Evolutionary conservation across 345 rosid genomes (phyloP).

Genomic region (Combretum micranthum): DNA sequence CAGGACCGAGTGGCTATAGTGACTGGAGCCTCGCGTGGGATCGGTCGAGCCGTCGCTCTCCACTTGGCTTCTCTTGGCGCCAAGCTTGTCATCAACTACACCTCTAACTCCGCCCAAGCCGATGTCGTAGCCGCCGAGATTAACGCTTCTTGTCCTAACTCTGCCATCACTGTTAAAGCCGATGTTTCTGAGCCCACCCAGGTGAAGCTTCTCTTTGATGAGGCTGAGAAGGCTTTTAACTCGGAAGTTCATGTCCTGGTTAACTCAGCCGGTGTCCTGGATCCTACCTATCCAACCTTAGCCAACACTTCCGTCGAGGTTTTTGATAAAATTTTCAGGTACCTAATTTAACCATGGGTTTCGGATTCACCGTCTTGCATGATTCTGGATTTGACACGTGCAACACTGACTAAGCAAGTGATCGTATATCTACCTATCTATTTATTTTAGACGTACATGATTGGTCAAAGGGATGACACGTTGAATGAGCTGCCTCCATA

Average conservation of each 20-base stretch:
- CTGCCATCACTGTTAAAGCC: conserved; percentile 19
- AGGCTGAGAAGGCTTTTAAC: conserved; percentile 25
- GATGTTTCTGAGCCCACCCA: conserved; percentile 26
- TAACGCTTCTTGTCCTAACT: conserved; percentile 8
- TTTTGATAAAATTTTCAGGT: conserved; percentile 29
- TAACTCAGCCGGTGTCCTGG: conserved; percentile 28
- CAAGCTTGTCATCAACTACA: conserved; percentile 24
- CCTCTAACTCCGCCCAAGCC: conserved; percentile 22
- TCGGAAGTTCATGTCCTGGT: conserved; percentile 28
- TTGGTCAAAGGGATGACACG: no score
- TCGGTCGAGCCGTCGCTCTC: conserved; percentile 26
- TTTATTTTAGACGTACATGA: no score
- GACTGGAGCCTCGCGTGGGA: conserved; percentile 34
- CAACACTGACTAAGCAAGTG: not conserved
- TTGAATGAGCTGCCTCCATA: no score
- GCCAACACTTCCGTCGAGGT: conserved; percentile 26
- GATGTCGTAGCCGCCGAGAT: conserved; percentile 18
- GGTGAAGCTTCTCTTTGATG: conserved; percentile 28
- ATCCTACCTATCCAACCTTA: conserved; percentile 22
- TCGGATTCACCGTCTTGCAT: not conserved
- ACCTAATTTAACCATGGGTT: not conserved
- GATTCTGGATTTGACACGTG: not conserved
- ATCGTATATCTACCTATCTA: no score
- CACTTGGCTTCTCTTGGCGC: conserved; percentile 32
- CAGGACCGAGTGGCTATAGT: conserved; percentile 28